A percentile compares a stretch with the other conserved stretches of the same genome.
phyloP scores from a whole-genome alignment of 805 yeast genomes.

The Candida oleophila region DNA sequence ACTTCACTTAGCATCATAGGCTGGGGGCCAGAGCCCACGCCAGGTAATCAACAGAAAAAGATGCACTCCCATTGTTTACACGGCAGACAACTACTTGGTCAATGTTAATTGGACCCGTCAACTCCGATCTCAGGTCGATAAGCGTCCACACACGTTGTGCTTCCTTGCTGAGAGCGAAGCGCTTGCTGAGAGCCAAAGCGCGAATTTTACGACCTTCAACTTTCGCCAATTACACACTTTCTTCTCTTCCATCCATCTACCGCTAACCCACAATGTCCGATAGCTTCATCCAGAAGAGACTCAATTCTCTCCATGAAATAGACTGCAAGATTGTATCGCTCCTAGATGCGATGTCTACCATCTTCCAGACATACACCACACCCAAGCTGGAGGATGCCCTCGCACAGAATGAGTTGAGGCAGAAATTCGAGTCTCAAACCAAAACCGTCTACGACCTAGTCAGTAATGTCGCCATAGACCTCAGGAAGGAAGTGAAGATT shows the following conservation, averaged over 20 bases:
- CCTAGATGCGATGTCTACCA: constrained; percentile 47
- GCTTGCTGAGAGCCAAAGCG: no score
- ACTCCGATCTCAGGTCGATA: no score
- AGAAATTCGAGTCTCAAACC: constrained; percentile 44
- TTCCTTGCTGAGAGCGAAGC: no score
- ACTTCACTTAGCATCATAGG: no score
- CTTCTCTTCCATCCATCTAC: neutral
- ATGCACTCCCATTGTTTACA: no score
- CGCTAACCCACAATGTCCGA: constrained; percentile 7
- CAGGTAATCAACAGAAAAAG: no score
- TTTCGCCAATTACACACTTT: neutral
- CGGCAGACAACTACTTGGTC: no score
- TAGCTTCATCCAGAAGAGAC: constrained; percentile 47
- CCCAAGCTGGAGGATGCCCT: constrained; percentile 22
- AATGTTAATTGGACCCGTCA: no score
- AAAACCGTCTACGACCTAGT: constrained; percentile 51
- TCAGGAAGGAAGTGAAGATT: constrained; percentile 65
- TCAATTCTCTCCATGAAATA: constrained; percentile 51
- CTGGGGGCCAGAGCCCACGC: no score
- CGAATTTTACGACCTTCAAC: no score
- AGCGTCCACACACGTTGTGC: no score
- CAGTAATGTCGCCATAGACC: constrained; percentile 55
- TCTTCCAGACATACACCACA: constrained; percentile 43
- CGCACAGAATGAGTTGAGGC: constrained; percentile 24
- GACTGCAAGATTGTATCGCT: constrained; percentile 54